A percentile compares a stretch with the other conserved stretches of the same genome.
Conservation (phyloP, 495 filamentous ascomycete species). For the Haplographium delicatum region DNA sequence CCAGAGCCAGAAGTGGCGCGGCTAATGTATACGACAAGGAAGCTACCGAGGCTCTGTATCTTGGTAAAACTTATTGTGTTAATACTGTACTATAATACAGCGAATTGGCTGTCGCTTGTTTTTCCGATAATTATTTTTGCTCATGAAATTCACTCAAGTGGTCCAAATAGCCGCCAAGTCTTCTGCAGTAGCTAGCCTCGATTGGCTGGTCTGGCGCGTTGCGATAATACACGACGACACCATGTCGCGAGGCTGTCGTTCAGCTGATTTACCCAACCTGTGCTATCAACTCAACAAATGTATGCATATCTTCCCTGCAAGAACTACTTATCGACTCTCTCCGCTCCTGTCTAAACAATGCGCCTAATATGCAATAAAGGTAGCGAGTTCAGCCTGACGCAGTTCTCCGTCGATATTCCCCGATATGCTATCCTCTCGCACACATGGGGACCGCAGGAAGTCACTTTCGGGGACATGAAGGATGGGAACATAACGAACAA, state of each 20-base stretch:
- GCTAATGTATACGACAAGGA: conserved; percentile 3
- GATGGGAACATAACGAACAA: conserved; percentile 20
- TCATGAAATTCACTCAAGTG: neutral
- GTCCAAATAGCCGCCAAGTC: neutral
- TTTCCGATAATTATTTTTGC: neutral
- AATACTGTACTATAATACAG: no score
- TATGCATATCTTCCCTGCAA: neutral
- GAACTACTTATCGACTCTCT: neutral
- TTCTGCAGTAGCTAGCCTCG: neutral
- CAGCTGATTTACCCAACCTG: conserved; percentile 4
- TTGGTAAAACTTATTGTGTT: no score
- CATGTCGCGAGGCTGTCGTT: conserved; percentile 6
- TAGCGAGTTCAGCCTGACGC: conserved; percentile 3
- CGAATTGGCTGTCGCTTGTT: neutral
- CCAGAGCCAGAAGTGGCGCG: conserved; percentile 6
- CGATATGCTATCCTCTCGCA: conserved; percentile 25
- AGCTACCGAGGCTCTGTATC: no score
- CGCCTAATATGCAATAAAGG: neutral
- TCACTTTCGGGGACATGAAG: conserved; percentile 17
- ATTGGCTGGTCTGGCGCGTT: conserved; percentile 9
- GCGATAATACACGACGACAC: conserved; percentile 1
- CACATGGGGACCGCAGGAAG: conserved; percentile 22
- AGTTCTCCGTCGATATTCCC: conserved; percentile 8
- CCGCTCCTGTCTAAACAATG: neutral
- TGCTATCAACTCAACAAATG: neutral